Percentiles rank a stretch among this genome's conserved stretches.
phyloP scores from a whole-genome alignment of 352 stramenopile genomes.

The Elongisporangium anandrum region DNA sequence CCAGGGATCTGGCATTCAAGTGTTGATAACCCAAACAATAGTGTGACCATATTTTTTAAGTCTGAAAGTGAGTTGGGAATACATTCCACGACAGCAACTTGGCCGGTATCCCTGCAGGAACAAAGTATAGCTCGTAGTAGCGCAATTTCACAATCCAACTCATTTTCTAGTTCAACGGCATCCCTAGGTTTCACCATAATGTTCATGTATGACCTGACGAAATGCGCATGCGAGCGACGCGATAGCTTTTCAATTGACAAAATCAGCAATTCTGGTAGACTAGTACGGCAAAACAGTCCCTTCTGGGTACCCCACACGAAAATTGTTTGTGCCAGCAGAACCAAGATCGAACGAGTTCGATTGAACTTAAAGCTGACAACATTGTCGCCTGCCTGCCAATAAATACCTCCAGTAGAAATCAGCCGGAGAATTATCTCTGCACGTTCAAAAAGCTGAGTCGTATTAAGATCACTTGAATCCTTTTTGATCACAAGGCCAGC shows the following conservation, averaged over 20 bases:
- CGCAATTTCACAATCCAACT: slow-evolving; percentile 24
- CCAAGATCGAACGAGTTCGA: slow-evolving; percentile 13
- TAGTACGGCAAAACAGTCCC: slow-evolving; percentile 22
- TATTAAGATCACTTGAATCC: slow-evolving; percentile 11
- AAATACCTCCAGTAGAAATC: not conserved
- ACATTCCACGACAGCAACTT: slow-evolving; percentile 32
- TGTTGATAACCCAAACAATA: slow-evolving; percentile 27
- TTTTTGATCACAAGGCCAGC: slow-evolving; percentile 20
- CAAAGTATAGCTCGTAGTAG: slow-evolving; percentile 25
- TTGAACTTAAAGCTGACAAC: not conserved
- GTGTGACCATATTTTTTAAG: slow-evolving; percentile 26
- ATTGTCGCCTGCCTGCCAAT: not conserved
- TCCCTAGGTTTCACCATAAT: slow-evolving; percentile 10
- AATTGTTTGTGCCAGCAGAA: slow-evolving; percentile 26
- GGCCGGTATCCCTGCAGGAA: slow-evolving; percentile 26
- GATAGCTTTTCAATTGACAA: slow-evolving; percentile 13
- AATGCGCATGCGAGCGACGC: not conserved
- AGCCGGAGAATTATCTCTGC: slow-evolving; percentile 16
- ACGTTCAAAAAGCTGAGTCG: slow-evolving; percentile 17
- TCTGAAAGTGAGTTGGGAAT: slow-evolving; percentile 19
- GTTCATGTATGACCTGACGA: slow-evolving; percentile 16
- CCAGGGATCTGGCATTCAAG: slow-evolving; percentile 17
- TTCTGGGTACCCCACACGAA: slow-evolving; percentile 38
- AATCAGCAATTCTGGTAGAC: slow-evolving; percentile 17
- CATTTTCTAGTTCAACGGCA: slow-evolving; percentile 12